phyloP scores from a whole-genome alignment of 331 rosid species.

The Quercus tomentella region DNA sequence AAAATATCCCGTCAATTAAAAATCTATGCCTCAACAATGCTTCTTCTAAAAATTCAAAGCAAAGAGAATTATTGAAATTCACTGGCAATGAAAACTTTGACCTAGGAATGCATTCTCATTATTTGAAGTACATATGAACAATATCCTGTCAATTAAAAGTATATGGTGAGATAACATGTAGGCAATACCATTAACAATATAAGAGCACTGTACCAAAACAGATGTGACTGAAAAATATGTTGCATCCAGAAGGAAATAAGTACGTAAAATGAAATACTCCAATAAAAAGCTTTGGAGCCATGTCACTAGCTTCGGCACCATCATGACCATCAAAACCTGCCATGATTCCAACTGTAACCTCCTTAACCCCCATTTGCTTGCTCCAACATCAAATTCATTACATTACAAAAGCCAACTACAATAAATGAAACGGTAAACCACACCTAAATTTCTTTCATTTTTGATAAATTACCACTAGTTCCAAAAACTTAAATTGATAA shows the following conservation, averaged over 20 bases:
- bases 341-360: conserved; percentile 19
- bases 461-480: too few species aligned
- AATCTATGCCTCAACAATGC: conserved; percentile 37
- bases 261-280: conserved; percentile 75
- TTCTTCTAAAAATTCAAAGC: conserved; percentile 85
- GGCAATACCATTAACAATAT: not conserved
- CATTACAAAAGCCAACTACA: not conserved
- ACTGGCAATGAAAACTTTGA: conserved; percentile 53
- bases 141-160: not conserved
- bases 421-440: not conserved
- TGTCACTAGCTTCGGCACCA: conserved; percentile 90
- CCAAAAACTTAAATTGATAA: too few species aligned
- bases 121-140: conserved; percentile 10
- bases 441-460: too few species aligned
- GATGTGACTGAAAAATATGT: too few species aligned
- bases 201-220: not conserved
- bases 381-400: conserved; percentile 17
- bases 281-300: conserved; percentile 75
- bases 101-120: conserved; percentile 41
- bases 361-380: conserved; percentile 59
- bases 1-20: conserved; percentile 5
- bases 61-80: conserved; percentile 56
- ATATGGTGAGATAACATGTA: not conserved
- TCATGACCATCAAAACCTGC: conserved; percentile 95
- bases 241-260: conserved; percentile 42